Evolutionary conservation across 345 rosid species (phyloP), one percentile per base, ranked within the genome.

Genomic region (Eucalyptus cloeziana): DNA sequence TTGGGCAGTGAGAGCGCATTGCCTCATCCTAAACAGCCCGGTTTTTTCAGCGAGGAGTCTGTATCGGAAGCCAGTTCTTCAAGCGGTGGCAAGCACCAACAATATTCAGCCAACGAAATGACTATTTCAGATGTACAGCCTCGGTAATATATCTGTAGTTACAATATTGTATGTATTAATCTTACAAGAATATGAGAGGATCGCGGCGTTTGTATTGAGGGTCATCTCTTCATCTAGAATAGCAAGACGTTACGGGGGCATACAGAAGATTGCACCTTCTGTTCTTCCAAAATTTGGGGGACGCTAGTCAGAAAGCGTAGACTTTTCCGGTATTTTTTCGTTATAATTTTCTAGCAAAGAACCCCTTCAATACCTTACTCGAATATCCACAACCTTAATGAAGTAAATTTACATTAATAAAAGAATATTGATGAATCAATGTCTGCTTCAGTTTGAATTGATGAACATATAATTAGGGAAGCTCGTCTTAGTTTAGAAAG

Each of bases 21-120:
- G 56, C 79, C 87, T 14, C 58, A 76, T 21, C 87, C 89, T 58
- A 88, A 85, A 88, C 87, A 86, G 51, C 89, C 83, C 25, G 87
- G 89, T 19, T 88, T 47, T 62, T 88, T 56, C 62, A 56, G 62
- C 62, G 62, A 24, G 62, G 62, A 24, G 30, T 56, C 62, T 1
- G 30, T 1, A 9, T 44, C 79, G 7, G 40, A 37, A 16, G 62
- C 31, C 17, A 13, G 9, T 30, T 83, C 87, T 62, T 88, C 54
- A 7, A 24, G 21, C n/a, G 21, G 22, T 43, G 51, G 87, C 87
- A 88, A 27, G 87, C 87, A 54, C 7, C 86, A 31, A 6, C 21
- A 27, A 49, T 44, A 40, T 60, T 88, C 89, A 13, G 87, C 54
- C 54, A 81, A 83, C 47, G 87, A 22, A 49, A 49, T 83, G 50